phyloP scores from a whole-genome alignment of 495 filamentous ascomycete genomes.

The Echria macrotheca region DNA sequence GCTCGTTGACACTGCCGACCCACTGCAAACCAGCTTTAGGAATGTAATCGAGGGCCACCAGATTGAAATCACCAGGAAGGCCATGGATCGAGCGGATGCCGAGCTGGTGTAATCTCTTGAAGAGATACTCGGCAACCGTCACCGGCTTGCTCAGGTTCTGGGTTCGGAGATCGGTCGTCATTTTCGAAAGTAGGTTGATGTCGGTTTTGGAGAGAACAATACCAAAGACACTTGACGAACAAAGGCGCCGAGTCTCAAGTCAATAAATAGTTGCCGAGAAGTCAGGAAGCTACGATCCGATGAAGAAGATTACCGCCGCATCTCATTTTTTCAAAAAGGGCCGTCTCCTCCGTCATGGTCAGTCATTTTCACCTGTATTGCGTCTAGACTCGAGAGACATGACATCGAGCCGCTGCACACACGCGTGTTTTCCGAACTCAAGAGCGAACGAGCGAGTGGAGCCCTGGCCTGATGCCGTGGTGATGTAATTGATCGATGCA shows the following conservation, averaged over 20 bases:
- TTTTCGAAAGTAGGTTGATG: too few relatives aligned
- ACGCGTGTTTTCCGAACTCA: background rate
- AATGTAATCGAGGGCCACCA: slow-evolving; percentile 63
- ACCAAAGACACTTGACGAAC: background rate
- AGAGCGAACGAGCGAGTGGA: too few relatives aligned
- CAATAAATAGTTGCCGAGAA: too few relatives aligned
- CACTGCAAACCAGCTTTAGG: slow-evolving; percentile 59
- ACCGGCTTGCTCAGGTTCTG: slow-evolving; percentile 40
- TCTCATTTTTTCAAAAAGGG: background rate
- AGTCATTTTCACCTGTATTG: background rate
- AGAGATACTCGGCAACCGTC: slow-evolving; percentile 58
- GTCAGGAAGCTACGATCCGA: too few relatives aligned
- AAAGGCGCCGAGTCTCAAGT: background rate
- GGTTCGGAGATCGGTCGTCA: slow-evolving; percentile 31
- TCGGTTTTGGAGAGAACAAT: background rate
- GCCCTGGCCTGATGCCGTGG: too few relatives aligned
- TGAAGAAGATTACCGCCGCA: too few relatives aligned
- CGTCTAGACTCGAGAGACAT: background rate
- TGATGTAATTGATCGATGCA: slow-evolving; percentile 23
- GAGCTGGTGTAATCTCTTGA: slow-evolving; percentile 61
- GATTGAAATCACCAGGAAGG: slow-evolving; percentile 74
- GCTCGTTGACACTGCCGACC: slow-evolving; percentile 76
- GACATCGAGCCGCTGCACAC: background rate
- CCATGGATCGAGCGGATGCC: slow-evolving; percentile 65
- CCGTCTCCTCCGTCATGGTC: background rate